These are phyloP conservation scores for Trichosanthes truncata DNA, from an alignment of 306 rosid species.

Conservation along the genomic window DNA sequence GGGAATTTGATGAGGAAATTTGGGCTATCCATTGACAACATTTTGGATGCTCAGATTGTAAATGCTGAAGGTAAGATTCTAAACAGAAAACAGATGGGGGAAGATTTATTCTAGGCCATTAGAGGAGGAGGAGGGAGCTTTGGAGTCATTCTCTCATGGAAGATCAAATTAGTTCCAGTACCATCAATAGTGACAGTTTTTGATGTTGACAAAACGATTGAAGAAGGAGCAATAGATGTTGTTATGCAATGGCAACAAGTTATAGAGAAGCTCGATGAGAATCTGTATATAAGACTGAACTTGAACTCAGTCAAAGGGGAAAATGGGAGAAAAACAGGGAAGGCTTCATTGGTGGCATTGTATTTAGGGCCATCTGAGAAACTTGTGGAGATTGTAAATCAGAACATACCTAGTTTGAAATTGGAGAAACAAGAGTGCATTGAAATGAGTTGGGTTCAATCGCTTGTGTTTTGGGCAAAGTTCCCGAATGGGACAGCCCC, in stretches of 20 bases:
- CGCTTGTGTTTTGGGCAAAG: slow-evolving; percentile 8
- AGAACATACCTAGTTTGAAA: slow-evolving; percentile 19
- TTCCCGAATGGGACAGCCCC: background rate
- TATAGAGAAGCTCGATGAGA: slow-evolving; percentile 13
- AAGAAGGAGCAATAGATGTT: slow-evolving; percentile 10
- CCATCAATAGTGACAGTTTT: slow-evolving; percentile 21
- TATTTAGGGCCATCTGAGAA: slow-evolving; percentile 6
- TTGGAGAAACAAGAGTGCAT: slow-evolving; percentile 10
- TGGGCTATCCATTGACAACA: slow-evolving; percentile 23
- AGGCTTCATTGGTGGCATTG: slow-evolving; percentile 3
- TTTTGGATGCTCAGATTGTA: slow-evolving; percentile 20
- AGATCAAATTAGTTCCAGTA: slow-evolving; percentile 16
- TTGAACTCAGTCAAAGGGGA: background rate
- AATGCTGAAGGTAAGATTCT: slow-evolving; percentile 18
- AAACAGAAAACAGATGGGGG: slow-evolving; percentile 25
- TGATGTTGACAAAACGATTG: background rate
- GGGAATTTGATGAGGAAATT: slow-evolving; percentile 27
- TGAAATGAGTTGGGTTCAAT: slow-evolving; percentile 28
- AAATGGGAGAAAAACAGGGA: background rate
- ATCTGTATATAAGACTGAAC: slow-evolving; percentile 6
- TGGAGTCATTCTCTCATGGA: slow-evolving; percentile 26
- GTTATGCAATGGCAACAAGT: slow-evolving; percentile 15
- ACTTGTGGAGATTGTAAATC: slow-evolving; percentile 6
- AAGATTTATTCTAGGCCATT: slow-evolving; percentile 37
- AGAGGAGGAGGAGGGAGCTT: slow-evolving; percentile 33